Conservation (phyloP, 495 filamentous ascomycete species). For the Tetracladium setigerum region DNA sequence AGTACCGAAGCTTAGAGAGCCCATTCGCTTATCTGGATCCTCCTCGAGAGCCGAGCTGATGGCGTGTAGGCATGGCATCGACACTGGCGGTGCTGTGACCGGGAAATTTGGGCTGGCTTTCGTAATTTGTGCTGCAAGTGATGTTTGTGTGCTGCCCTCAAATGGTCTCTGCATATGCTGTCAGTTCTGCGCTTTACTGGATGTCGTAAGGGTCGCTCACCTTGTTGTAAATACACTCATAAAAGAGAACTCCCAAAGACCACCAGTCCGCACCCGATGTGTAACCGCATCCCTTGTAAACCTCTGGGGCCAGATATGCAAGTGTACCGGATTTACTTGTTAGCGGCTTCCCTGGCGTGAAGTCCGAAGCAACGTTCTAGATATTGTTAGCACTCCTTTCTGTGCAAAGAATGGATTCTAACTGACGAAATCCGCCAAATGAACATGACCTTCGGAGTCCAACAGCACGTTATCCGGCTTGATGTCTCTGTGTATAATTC, state of each 20-base stretch:
- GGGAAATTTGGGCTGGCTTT: constrained; percentile 80
- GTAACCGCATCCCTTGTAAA: constrained; percentile 85
- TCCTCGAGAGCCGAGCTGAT: constrained; percentile 74
- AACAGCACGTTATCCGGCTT: constrained; percentile 97
- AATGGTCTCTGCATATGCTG: constrained; percentile 64
- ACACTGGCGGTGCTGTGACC: constrained; percentile 82
- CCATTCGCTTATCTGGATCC: constrained; percentile 73
- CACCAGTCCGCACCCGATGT: constrained; percentile 91
- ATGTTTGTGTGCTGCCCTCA: constrained; percentile 75
- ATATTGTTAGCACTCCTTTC: constrained; percentile 16
- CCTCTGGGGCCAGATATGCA: constrained; percentile 93
- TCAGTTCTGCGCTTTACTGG: constrained; percentile 6
- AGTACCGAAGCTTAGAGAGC: constrained; percentile 65
- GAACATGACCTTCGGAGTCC: constrained; percentile 91
- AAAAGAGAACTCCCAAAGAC: constrained; percentile 94
- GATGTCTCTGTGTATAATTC: constrained; percentile 92
- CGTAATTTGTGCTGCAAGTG: constrained; percentile 71
- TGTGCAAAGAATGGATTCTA: neutral
- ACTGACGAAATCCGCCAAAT: constrained; percentile 94
- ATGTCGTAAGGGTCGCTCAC: constrained; percentile 36
- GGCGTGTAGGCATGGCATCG: constrained; percentile 76
- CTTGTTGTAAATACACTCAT: constrained; percentile 99
- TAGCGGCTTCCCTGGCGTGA: constrained; percentile 69
- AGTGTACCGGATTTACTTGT: constrained; percentile 96
- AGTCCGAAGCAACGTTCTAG: constrained; percentile 95